phyloP scores from a whole-genome alignment of 495 filamentous ascomycete species.

The Penicillium ucsense region DNA sequence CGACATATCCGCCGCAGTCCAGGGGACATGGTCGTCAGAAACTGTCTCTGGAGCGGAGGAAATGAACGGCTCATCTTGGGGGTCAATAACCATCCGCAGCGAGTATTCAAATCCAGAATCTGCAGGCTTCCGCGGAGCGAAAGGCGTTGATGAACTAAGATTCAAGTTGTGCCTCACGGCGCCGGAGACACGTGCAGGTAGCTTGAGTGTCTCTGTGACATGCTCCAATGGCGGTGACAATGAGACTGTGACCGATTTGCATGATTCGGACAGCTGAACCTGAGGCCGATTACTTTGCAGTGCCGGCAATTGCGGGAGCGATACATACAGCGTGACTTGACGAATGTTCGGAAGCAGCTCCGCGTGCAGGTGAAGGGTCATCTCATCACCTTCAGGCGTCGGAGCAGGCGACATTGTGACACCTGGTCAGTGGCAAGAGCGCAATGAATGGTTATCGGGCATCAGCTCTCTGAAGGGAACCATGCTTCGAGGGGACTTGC shows the following conservation, averaged over 20 bases:
- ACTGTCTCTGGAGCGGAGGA: too few species aligned
- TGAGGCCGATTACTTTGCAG: slow-evolving; percentile 19
- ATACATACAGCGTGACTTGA: slow-evolving; percentile 66
- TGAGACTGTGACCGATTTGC: slow-evolving; percentile 29
- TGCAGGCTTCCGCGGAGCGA: not conserved
- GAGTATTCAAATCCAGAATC: slow-evolving; percentile 29
- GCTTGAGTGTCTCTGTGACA: slow-evolving; percentile 43
- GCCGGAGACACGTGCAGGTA: slow-evolving; percentile 54
- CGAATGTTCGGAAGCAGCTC: slow-evolving; percentile 83
- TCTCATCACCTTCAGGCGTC: slow-evolving; percentile 1
- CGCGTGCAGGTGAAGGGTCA: slow-evolving; percentile 55
- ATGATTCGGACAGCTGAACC: slow-evolving; percentile 30
- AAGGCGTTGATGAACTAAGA: not conserved
- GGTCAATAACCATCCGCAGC: slow-evolving; percentile 60
- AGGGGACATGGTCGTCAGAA: slow-evolving; percentile 45
- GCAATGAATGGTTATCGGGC: not conserved
- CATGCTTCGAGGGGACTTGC: too few species aligned
- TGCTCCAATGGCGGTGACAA: slow-evolving; percentile 35
- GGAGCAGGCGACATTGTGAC: slow-evolving; percentile 1
- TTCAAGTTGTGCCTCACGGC: slow-evolving; percentile 17
- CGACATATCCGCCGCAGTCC: slow-evolving; percentile 59
- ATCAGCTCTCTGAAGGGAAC: too few species aligned
- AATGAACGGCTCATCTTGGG: slow-evolving; percentile 16
- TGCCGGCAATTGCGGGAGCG: slow-evolving; percentile 43
- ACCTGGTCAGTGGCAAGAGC: not conserved